Conservation (phyloP, 2,329 filamentous ascomycete genomes). For the Phoma sp. region DNA sequence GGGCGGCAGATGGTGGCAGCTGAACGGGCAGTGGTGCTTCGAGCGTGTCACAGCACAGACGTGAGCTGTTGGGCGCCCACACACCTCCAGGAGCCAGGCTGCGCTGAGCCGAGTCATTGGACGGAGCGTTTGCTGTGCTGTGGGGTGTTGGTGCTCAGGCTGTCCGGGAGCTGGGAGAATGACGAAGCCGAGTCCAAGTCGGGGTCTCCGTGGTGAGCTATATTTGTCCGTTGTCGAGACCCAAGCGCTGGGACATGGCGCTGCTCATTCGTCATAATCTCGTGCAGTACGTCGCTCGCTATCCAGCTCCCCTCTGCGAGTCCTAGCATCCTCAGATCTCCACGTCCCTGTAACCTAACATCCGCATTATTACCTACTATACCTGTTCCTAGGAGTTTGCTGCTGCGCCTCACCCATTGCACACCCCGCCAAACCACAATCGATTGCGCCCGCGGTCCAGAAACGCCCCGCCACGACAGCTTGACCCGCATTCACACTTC, state of each 20-base stretch:
- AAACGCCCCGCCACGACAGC: constrained; percentile 23
- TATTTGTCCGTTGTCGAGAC: constrained; percentile 8
- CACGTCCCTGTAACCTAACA: constrained; percentile 6
- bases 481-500: constrained; percentile 18
- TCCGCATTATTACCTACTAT: constrained; percentile 4
- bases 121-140: constrained; percentile 6
- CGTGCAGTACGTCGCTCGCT: constrained; percentile 7
- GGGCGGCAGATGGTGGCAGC: constrained; percentile 32
- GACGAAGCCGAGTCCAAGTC: constrained; percentile 5
- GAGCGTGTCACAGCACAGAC: constrained; percentile 1
- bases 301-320: background rate
- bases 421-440: constrained; percentile 21
- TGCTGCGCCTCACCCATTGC: constrained; percentile 19
- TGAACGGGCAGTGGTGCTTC: constrained; percentile 30
- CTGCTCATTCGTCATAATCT: constrained; percentile 14
- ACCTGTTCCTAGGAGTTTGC: constrained; percentile 7
- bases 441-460: constrained; percentile 25
- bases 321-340: constrained; percentile 8
- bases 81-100: background rate
- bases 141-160: constrained; percentile 7
- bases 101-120: constrained; percentile 7
- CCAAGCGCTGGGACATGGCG: constrained; percentile 2
- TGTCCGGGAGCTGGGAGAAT: background rate
- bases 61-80: constrained; percentile 1
- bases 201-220: constrained; percentile 13